Percentiles rank a stretch among this genome's conserved stretches.
Evolutionary conservation across 129 eudicot species (phyloP).

Genomic region (Ambrosia trifida): DNA sequence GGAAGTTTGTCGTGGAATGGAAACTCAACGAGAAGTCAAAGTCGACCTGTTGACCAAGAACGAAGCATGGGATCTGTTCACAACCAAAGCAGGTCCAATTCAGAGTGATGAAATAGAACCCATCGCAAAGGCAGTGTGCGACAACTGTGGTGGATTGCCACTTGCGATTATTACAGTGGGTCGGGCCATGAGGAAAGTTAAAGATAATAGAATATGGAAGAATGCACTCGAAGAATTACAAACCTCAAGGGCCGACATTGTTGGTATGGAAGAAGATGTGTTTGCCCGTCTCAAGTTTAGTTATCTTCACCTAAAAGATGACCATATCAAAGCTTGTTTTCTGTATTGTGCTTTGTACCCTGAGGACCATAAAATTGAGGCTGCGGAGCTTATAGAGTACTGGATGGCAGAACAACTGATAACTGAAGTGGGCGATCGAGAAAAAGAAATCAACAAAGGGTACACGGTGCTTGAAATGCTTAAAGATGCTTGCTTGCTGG

Average conservation of each 20-base stretch:
- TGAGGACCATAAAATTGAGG: constrained; percentile 33
- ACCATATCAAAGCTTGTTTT: constrained; percentile 33
- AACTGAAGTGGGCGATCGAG: constrained; percentile 33
- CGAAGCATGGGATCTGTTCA: constrained; percentile 55
- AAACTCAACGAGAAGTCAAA: constrained; percentile 37
- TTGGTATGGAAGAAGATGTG: constrained; percentile 43
- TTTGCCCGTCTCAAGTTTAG: constrained; percentile 43
- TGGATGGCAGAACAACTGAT: constrained; percentile 51
- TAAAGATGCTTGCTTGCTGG: constrained; percentile 47
- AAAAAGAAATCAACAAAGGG: constrained; percentile 40
- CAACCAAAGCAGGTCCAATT: constrained; percentile 41
- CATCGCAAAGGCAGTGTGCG: constrained; percentile 34
- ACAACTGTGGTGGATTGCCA: constrained; percentile 51
- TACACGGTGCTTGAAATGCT: constrained; percentile 38
- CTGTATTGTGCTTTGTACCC: constrained; percentile 49
- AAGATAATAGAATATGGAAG: constrained; percentile 32
- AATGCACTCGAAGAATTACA: constrained; percentile 42
- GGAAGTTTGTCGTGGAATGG: constrained; percentile 48
- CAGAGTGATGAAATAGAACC: constrained; percentile 27
- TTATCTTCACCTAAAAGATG: constrained; percentile 36
- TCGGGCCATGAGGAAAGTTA: constrained; percentile 36
- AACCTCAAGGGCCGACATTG: constrained; percentile 34
- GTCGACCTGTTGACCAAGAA: constrained; percentile 39
- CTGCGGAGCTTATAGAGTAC: constrained; percentile 46
- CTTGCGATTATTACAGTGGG: constrained; percentile 55